These are phyloP conservation scores for Scutellaria barbata DNA, from an alignment of 257 asterid genomes.

Conservation along the genomic window DNA sequence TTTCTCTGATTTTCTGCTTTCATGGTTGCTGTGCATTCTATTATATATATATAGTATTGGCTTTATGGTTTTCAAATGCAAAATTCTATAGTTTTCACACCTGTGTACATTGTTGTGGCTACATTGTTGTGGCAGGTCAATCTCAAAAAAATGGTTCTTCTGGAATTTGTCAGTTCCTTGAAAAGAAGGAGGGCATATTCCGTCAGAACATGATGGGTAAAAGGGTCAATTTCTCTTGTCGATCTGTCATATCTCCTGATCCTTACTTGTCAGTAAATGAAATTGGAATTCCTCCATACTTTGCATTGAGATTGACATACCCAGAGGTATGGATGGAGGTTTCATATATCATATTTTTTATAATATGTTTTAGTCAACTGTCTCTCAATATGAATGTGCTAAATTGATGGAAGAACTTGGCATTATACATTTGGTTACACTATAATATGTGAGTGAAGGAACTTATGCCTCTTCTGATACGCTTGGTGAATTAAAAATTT, in stretches of 20 bases:
- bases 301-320: conserved; percentile 86
- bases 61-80: conserved; percentile 20
- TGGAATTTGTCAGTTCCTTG: conserved; percentile 86
- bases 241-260: conserved; percentile 98
- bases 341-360: background rate
- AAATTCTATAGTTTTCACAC: background rate
- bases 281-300: conserved; percentile 96
- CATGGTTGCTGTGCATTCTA: conserved; percentile 20
- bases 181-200: conserved; percentile 94
- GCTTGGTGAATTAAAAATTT: conserved; percentile 1
- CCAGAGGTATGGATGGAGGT: conserved; percentile 70
- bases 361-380: background rate
- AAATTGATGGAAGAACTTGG: too few relatives aligned
- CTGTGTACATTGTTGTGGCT: conserved; percentile 15
- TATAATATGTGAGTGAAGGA: conserved; percentile 5
- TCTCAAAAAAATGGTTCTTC: conserved; percentile 54
- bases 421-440: background rate
- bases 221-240: conserved; percentile 94
- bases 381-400: background rate
- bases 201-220: conserved; percentile 99
- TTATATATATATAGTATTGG: background rate
- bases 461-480: background rate
- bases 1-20: conserved; percentile 33
- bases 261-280: conserved; percentile 94
- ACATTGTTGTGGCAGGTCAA: conserved; percentile 50